A percentile compares a stretch with the other conserved stretches of the same genome.
These are phyloP conservation scores for Termitomyces sp. DNA, from an alignment of 768 basidiomycete genomes.

Conservation along the genomic window DNA sequence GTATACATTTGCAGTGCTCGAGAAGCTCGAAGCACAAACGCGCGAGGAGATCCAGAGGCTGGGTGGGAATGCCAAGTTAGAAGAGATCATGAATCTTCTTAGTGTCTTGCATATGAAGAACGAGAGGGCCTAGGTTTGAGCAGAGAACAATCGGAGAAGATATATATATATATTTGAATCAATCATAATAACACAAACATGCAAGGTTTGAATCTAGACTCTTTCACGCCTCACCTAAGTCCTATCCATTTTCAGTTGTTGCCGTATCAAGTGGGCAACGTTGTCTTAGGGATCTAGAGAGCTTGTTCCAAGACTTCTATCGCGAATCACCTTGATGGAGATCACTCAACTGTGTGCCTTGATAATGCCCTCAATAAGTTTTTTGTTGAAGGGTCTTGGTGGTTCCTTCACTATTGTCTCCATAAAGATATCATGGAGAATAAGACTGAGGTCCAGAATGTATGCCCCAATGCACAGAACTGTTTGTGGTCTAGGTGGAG, in stretches of 20 bases:
- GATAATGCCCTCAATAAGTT: not conserved
- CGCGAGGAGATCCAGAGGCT: constrained; percentile 61
- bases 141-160: not conserved
- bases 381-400: not conserved
- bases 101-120: not conserved
- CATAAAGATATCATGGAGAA: not conserved
- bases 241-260: not conserved
- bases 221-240: not conserved
- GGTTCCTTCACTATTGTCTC: not conserved
- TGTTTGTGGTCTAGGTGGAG: not conserved
- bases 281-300: not conserved
- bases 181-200: not conserved
- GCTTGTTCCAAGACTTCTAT: not conserved
- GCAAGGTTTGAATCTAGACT: not conserved
- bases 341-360: not conserved
- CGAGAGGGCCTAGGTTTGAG: not conserved
- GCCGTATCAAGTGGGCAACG: not conserved
- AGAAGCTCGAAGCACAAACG: constrained; percentile 61
- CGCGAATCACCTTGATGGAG: not conserved
- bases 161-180: not conserved
- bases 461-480: not conserved
- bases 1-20: constrained; percentile 73
- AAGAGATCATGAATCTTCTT: not conserved
- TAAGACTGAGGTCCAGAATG: not conserved
- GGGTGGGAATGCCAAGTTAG: not conserved